Evolutionary conservation across 2,329 filamentous ascomycete genomes (phyloP).

Genomic region (Helminthosporium solani): DNA sequence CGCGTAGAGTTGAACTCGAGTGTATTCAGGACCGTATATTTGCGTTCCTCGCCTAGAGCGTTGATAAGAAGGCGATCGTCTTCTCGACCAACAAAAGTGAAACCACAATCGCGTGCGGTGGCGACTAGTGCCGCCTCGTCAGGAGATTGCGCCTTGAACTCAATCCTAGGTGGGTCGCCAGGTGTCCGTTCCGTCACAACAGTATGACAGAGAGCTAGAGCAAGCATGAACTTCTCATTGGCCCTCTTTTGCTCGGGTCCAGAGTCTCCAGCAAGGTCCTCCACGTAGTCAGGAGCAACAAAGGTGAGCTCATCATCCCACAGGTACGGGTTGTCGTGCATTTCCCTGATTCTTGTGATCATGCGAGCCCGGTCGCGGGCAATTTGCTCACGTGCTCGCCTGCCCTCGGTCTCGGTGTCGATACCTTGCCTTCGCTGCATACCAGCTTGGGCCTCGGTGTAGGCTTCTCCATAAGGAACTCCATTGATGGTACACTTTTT

Average conservation of each 20-base stretch:
- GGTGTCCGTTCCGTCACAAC: slow-evolving; percentile 89
- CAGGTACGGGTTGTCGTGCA: slow-evolving; percentile 88
- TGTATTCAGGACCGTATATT: slow-evolving; percentile 87
- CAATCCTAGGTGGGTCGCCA: slow-evolving; percentile 85
- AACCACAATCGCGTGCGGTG: slow-evolving; percentile 92
- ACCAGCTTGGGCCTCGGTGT: slow-evolving; percentile 93
- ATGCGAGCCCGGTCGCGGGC: slow-evolving; percentile 73
- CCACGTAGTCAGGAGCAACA: slow-evolving; percentile 83
- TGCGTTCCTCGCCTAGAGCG: slow-evolving; percentile 78
- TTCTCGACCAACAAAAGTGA: slow-evolving; percentile 81
- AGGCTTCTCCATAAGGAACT: slow-evolving; percentile 94
- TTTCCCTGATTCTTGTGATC: slow-evolving; percentile 68
- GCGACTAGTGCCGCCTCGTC: slow-evolving; percentile 94
- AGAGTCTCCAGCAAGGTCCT: slow-evolving; percentile 75
- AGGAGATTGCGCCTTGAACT: slow-evolving; percentile 96
- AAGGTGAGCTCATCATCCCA: slow-evolving; percentile 90
- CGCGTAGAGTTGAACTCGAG: slow-evolving; percentile 96
- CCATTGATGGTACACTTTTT: slow-evolving; percentile 98
- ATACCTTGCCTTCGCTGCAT: slow-evolving; percentile 92
- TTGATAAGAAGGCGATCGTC: slow-evolving; percentile 83
- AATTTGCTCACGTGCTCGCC: slow-evolving; percentile 73
- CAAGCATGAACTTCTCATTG: slow-evolving; percentile 90
- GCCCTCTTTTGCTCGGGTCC: slow-evolving; percentile 74
- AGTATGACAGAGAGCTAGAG: slow-evolving; percentile 91
- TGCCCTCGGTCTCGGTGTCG: slow-evolving; percentile 78